These are phyloP conservation scores for Beauveria pseudobassiana DNA, from an alignment of 2,329 filamentous ascomycete species.

Conservation along the genomic window DNA sequence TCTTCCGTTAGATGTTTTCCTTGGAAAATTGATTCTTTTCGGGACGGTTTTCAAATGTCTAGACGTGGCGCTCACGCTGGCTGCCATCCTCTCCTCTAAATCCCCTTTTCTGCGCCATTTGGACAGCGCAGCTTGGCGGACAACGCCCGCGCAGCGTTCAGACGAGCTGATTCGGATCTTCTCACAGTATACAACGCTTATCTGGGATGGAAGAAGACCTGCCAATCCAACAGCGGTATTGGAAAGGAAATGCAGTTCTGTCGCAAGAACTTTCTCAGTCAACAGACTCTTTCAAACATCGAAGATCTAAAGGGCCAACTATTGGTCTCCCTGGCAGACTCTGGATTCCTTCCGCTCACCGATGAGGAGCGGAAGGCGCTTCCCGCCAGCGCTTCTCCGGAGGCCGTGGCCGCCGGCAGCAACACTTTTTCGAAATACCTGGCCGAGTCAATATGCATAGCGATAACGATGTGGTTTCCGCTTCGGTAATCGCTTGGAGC, in stretches of 20 bases:
- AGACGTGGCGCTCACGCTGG: slow-evolving; percentile 85
- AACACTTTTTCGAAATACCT: slow-evolving; percentile 78
- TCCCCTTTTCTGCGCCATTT: slow-evolving; percentile 83
- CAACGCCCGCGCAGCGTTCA: slow-evolving; percentile 69
- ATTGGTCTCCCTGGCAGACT: slow-evolving; percentile 75
- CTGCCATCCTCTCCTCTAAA: slow-evolving; percentile 89
- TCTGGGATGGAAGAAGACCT: slow-evolving; percentile 76
- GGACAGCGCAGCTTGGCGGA: slow-evolving; percentile 72
- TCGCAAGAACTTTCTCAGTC: slow-evolving; percentile 84
- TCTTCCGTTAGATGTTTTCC: slow-evolving; percentile 84
- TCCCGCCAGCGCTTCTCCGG: slow-evolving; percentile 56
- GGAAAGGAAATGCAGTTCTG: slow-evolving; percentile 84
- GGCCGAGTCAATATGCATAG: slow-evolving; percentile 67
- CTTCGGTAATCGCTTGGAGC: slow-evolving; percentile 82
- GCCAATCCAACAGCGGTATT: slow-evolving; percentile 52
- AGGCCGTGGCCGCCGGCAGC: slow-evolving; percentile 49
- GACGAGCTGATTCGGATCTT: slow-evolving; percentile 81
- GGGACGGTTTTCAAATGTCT: slow-evolving; percentile 84
- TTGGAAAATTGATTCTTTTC: slow-evolving; percentile 86
- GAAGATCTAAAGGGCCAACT: slow-evolving; percentile 94
- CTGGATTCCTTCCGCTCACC: slow-evolving; percentile 71
- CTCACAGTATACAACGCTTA: slow-evolving; percentile 94
- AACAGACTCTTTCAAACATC: slow-evolving; percentile 84
- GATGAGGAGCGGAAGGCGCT: slow-evolving; percentile 63
- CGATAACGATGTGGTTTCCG: slow-evolving; percentile 69